These are phyloP conservation scores for Biscutella laevigata DNA, from an alignment of 441 rosid species.

Conservation along the genomic window DNA sequence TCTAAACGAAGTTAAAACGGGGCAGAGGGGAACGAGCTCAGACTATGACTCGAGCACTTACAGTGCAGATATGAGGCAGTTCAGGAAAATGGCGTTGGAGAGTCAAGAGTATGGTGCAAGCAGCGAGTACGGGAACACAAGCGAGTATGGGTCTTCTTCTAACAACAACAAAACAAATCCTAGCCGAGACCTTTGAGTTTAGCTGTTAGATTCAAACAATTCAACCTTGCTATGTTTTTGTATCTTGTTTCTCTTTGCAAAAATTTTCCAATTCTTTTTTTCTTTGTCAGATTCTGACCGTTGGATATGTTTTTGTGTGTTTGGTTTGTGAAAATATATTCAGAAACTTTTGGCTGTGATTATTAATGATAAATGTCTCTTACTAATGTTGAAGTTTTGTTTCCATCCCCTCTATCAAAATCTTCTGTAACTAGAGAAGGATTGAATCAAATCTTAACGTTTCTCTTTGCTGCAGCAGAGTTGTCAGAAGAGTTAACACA, in stretches of 20 bases:
- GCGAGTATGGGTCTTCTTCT: conserved; percentile 54
- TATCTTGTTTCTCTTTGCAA: neutral
- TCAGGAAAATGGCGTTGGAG: conserved; percentile 40
- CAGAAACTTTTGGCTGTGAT: conserved; percentile 14
- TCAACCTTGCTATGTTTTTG: conserved; percentile 15
- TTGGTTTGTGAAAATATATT: neutral
- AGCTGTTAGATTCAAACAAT: conserved; percentile 24
- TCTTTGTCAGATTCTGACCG: conserved; percentile 3
- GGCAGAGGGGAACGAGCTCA: conserved; percentile 23
- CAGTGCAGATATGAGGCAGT: conserved; percentile 39
- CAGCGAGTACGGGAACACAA: conserved; percentile 54
- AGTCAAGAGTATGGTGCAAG: conserved; percentile 38
- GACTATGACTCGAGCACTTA: conserved; percentile 37
- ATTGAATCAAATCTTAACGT: too few relatives aligned
- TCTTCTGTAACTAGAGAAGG: neutral
- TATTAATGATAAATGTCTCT: conserved; percentile 13
- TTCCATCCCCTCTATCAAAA: neutral
- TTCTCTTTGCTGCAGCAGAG: too few relatives aligned
- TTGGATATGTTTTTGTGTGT: conserved; percentile 18
- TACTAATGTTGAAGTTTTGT: neutral
- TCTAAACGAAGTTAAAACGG: conserved; percentile 39
- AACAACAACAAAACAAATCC: conserved; percentile 14
- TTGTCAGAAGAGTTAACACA: too few relatives aligned
- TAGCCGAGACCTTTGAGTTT: conserved; percentile 16
- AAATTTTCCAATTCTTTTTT: neutral